Evolutionary conservation across 345 rosid species (phyloP), one percentile per base, ranked within the genome.

Genomic region (Arabidopsis suecica): DNA sequence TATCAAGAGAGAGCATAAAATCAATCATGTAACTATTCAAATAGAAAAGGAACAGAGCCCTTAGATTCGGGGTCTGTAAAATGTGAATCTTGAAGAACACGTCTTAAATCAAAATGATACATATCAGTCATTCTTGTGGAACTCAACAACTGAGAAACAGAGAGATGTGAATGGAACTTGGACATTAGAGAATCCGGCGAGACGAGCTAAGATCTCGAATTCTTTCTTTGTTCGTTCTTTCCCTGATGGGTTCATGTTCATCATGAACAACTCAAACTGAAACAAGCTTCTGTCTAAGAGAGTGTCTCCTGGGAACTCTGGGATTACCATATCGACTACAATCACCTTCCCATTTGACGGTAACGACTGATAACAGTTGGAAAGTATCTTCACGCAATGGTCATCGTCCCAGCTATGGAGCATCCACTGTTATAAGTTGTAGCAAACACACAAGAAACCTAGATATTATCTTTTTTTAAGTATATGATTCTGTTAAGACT

Each of bases 11-110:
- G 88, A 81, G 49, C 78, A 82, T 69, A 86, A 86, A 69, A 87
- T 88, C 68, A 86, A 77, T 61, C 90, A 90, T 74, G 85, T 87
- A 20, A 90, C 93, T n/a, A 82, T 88, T 83, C 96, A 88, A 73
- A 82, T 88, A 41, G 91, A 88, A 73, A 86, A 86, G 5, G 71
- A 85, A 74, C 82, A 75, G 71, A n/a, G 44, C 28, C 23, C 2
- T 63, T 28, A 61, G 34, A 12, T 61, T 3, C 12, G 9, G 8
- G 16, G 33, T 34, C 12, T 18, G 37, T 16, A 18, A 9, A 59
- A 59, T 59, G 63, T 4, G 9, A 28, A 54, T 12, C 18, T 54
- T 5, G 4, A 34, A 34, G 37, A 5, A 34, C 1, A 34, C 37
- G 37, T 34, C 8, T 34, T 34, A 6, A 38, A 38, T 38, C 12